phyloP scores from a whole-genome alignment of 257 asterid species.

The Penstemon newberryi region DNA sequence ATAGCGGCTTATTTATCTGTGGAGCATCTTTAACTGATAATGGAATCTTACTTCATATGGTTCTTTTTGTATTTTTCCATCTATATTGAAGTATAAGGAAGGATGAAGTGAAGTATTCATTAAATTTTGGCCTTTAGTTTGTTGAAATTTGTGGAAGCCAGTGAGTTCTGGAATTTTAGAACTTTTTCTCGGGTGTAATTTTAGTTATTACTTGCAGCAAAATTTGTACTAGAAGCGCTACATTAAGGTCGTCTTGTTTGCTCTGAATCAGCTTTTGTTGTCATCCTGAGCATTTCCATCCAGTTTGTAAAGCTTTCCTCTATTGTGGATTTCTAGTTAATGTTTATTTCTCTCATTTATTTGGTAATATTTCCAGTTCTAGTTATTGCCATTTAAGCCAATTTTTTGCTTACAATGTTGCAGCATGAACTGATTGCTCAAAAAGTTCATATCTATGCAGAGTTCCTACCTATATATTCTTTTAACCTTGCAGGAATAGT shows the following conservation, averaged over 20 bases:
- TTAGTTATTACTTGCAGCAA: not conserved
- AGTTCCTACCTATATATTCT: too few species aligned
- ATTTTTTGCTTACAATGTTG: too few species aligned
- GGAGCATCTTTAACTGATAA: constrained; percentile 15
- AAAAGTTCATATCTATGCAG: too few species aligned
- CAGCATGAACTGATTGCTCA: too few species aligned
- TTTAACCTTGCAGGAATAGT: too few species aligned
- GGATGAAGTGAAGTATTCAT: constrained; percentile 4
- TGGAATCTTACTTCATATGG: not conserved
- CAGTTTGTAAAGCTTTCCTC: not conserved
- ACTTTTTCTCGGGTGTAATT: not conserved
- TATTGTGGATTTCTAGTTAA: too few species aligned
- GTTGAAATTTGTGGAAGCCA: not conserved
- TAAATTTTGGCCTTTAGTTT: constrained; percentile 7
- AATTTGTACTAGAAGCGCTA: constrained; percentile 5
- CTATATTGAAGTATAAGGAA: not conserved
- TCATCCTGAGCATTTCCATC: not conserved
- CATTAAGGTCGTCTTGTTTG: not conserved
- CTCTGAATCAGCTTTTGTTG: not conserved
- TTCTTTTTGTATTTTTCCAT: not conserved
- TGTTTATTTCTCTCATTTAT: not conserved
- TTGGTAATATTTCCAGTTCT: not conserved
- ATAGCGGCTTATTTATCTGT: constrained; percentile 7
- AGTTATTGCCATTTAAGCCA: not conserved
- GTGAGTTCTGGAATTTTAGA: not conserved